Percentiles rank a stretch among this genome's conserved stretches.
Evolutionary conservation across 2,329 filamentous ascomycete genomes (phyloP).

Genomic region (Penicillium sp.): DNA sequence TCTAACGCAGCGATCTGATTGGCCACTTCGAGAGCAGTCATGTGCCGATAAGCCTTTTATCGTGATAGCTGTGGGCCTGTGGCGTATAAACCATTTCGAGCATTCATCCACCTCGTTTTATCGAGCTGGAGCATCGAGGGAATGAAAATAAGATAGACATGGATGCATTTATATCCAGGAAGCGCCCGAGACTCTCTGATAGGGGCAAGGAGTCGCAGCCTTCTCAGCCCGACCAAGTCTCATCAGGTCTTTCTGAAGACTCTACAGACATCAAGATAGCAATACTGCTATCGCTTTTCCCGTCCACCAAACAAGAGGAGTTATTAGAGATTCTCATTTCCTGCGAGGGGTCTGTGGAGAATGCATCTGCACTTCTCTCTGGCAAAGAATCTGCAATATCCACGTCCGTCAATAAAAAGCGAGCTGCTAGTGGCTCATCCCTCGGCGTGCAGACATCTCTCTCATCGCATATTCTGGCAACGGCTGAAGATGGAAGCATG

Average conservation of each 20-base stretch:
- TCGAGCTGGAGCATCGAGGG: neutral
- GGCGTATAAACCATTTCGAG: neutral
- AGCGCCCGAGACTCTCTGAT: constrained; percentile 30
- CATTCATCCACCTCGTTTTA: neutral
- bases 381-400: constrained; percentile 17
- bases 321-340: constrained; percentile 76
- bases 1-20: constrained; percentile 22
- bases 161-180: constrained; percentile 42
- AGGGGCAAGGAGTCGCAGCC: neutral
- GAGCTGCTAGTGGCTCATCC: constrained; percentile 37
- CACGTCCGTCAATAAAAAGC: constrained; percentile 23
- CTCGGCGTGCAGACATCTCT: constrained; percentile 63
- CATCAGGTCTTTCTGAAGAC: constrained; percentile 54
- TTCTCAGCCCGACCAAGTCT: constrained; percentile 7
- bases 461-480: constrained; percentile 46
- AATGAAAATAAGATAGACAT: constrained; percentile 21
- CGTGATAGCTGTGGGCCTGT: neutral
- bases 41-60: constrained; percentile 27
- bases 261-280: constrained; percentile 88
- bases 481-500: constrained; percentile 39
- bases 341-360: constrained; percentile 70
- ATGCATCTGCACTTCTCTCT: constrained; percentile 57
- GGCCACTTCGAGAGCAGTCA: constrained; percentile 30
- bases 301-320: constrained; percentile 58
- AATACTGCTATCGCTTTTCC: constrained; percentile 72